phyloP scores from a whole-genome alignment of 371 early-diverging fungal genomes.

The Entomophthora muscae region DNA sequence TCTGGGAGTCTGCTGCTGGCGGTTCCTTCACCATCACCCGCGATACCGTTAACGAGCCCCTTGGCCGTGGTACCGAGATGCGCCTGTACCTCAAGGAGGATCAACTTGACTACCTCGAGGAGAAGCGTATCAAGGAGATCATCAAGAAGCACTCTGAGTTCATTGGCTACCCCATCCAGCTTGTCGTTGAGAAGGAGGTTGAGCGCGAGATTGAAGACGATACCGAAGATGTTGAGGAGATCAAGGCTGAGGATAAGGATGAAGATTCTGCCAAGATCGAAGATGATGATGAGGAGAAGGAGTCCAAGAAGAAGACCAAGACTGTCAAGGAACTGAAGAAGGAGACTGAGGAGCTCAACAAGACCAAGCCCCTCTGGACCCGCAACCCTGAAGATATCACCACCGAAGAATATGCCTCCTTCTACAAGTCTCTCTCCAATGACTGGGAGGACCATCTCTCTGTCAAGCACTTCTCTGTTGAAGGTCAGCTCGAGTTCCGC shows the following conservation, averaged over 20 bases:
- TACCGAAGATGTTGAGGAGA: slow-evolving; percentile 49
- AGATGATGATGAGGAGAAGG: slow-evolving; percentile 41
- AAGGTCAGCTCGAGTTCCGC: slow-evolving; percentile 87
- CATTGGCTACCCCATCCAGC: slow-evolving; percentile 86
- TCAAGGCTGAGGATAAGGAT: slow-evolving; percentile 43
- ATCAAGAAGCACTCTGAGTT: slow-evolving; percentile 93
- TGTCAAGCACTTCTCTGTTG: slow-evolving; percentile 83
- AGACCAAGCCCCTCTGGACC: slow-evolving; percentile 91
- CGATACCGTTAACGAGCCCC: slow-evolving; percentile 50
- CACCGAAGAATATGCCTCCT: slow-evolving; percentile 74
- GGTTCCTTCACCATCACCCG: slow-evolving; percentile 83
- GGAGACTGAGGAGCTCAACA: slow-evolving; percentile 75
- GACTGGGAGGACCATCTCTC: slow-evolving; percentile 92
- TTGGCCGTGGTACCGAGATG: slow-evolving; percentile 81
- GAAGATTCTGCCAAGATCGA: slow-evolving; percentile 44
- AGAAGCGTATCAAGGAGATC: slow-evolving; percentile 75
- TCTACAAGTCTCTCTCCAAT: slow-evolving; percentile 88
- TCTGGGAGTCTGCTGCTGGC: slow-evolving; percentile 88
- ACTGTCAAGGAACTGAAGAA: slow-evolving; percentile 64
- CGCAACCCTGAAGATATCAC: slow-evolving; percentile 80
- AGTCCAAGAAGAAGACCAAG: slow-evolving; percentile 40
- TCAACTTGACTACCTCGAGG: slow-evolving; percentile 77
- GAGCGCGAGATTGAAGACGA: slow-evolving; percentile 55
- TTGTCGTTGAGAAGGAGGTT: slow-evolving; percentile 67
- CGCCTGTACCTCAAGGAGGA: slow-evolving; percentile 86